These are phyloP conservation scores for Kalmusia sp. DNA, from an alignment of 2,329 filamentous ascomycete genomes.

Conservation along the genomic window DNA sequence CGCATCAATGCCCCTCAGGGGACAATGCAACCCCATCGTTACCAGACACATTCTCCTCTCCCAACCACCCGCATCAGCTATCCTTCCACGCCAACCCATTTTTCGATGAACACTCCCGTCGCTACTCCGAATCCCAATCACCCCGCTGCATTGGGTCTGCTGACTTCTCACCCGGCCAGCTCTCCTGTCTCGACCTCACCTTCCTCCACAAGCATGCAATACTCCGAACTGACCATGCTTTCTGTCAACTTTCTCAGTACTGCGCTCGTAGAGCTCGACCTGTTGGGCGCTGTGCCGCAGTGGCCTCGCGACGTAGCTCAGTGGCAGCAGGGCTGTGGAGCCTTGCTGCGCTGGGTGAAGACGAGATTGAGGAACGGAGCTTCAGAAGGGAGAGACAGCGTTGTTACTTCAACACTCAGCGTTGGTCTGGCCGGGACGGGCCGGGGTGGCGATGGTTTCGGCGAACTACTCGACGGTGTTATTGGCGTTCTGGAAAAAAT, in stretches of 20 bases:
- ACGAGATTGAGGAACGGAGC: conserved; percentile 31
- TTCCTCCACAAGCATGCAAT: conserved; percentile 23
- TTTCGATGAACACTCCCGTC: conserved; percentile 10
- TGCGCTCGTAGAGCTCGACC: conserved; percentile 24
- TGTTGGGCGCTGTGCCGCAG: conserved; percentile 20
- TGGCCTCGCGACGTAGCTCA: conserved; percentile 27
- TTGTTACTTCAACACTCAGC: conserved; percentile 7
- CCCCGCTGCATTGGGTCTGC: conserved; percentile 14
- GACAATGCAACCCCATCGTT: conserved; percentile 17
- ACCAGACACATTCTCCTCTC: conserved; percentile 26
- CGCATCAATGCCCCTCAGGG: conserved; percentile 19
- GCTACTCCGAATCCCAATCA: conserved; percentile 19
- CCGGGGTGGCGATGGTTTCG: conserved; percentile 28
- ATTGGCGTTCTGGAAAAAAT: conserved; percentile 38
- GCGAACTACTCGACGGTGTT: conserved; percentile 39
- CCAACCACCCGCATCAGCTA: conserved; percentile 12
- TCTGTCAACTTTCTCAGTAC: conserved; percentile 34
- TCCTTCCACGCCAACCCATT: conserved; percentile 12
- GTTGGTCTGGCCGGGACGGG: conserved; percentile 14
- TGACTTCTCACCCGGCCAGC: conserved; percentile 15
- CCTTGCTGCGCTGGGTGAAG: conserved; percentile 42
- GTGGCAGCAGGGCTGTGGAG: conserved; percentile 37
- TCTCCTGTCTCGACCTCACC: conserved; percentile 24
- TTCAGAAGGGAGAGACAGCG: conserved; percentile 21
- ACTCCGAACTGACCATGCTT: conserved; percentile 28